Evolutionary conservation across 441 rosid genomes (phyloP), one percentile per base, ranked within the genome.

Genomic region (Biscutella laevigata): DNA sequence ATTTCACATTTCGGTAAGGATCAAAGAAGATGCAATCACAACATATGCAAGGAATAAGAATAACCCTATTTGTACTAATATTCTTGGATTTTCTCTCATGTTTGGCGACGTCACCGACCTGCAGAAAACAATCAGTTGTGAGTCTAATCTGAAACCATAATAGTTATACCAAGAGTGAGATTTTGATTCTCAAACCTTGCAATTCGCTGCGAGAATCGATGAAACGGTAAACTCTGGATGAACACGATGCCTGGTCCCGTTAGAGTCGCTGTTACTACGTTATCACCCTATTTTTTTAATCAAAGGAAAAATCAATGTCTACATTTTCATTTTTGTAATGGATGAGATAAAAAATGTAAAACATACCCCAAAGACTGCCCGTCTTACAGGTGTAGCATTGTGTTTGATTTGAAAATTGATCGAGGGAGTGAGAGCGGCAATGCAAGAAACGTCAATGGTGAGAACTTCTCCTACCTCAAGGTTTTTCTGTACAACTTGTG

Each of bases 221-320:
- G 95, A 46, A 92, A 92, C 6, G 99, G 99, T 61, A 92, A 70
- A 61, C 97, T 92, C 61, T 92, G 99, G 69, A 88, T 84, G 77
- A 92, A 92, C 53, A 92, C 99, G 3, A 92, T 88, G 59, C 99
- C 97, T 8, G 99, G 99, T 59, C 99, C 99, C 4, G 95, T 88
- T 50, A 88, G 72, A 22, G 76, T 64, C 0, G 95, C 95, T 17
- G 88, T 88, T 32, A 88, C 85, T 59, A 84, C 54, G 72, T 86
- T 88, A 33, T 88, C 97, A 49, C 95, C 95, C 97, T 17, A 17
- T 92, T 33, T 43, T 92, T 33, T 43, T 5, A 3, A 21, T 12
- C 14, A 38, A 20, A 38, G 30, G 3, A 62, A 20, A 16, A 37
- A 36, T 45, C 22, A 17, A 17, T 8, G 3, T 10, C 30, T 22